Percentiles rank a stretch among this genome's conserved stretches.
These are phyloP conservation scores for Aspergillus hortae DNA, from an alignment of 2,329 filamentous ascomycete species.

Conservation along the genomic window DNA sequence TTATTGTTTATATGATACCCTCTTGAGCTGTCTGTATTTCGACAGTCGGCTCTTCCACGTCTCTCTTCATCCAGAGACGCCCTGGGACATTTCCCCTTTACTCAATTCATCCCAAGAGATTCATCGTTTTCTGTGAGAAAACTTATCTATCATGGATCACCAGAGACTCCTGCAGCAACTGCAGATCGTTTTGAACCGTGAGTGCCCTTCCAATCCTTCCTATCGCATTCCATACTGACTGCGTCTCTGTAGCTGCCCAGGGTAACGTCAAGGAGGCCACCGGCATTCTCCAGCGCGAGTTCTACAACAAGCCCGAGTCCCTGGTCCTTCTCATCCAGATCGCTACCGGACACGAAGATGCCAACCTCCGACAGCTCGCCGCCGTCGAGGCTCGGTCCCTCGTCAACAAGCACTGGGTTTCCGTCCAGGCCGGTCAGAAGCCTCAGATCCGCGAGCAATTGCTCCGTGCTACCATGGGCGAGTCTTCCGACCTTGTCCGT, in stretches of 20 bases:
- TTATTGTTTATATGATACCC: slow-evolving; percentile 31
- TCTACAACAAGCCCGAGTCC: slow-evolving; percentile 80
- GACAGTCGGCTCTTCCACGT: slow-evolving; percentile 27
- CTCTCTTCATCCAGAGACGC: slow-evolving; percentile 10
- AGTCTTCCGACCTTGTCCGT: slow-evolving; percentile 70
- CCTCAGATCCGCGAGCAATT: slow-evolving; percentile 75
- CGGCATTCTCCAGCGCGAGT: slow-evolving; percentile 84
- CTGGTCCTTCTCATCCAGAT: slow-evolving; percentile 85
- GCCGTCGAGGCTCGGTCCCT: slow-evolving; percentile 85
- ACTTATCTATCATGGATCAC: slow-evolving; percentile 63
- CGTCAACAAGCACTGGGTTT: slow-evolving; percentile 80
- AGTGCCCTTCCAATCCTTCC: slow-evolving; percentile 39
- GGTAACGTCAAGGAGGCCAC: slow-evolving; percentile 87
- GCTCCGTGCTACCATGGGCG: slow-evolving; percentile 76
- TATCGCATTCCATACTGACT: background rate
- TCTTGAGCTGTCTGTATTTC: slow-evolving; percentile 27
- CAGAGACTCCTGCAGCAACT: slow-evolving; percentile 83
- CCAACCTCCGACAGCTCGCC: slow-evolving; percentile 79
- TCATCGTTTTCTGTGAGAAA: background rate
- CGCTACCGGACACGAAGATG: slow-evolving; percentile 69
- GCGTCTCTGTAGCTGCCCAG: slow-evolving; percentile 66
- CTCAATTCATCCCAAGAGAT: background rate
- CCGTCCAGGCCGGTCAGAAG: slow-evolving; percentile 71
- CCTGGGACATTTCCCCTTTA: slow-evolving; percentile 14
- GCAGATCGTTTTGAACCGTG: slow-evolving; percentile 82